Percentiles rank a stretch among this genome's conserved stretches.
Conservation (phyloP, 2,329 filamentous ascomycete genomes). For the Phyllosticta capitalensis region DNA sequence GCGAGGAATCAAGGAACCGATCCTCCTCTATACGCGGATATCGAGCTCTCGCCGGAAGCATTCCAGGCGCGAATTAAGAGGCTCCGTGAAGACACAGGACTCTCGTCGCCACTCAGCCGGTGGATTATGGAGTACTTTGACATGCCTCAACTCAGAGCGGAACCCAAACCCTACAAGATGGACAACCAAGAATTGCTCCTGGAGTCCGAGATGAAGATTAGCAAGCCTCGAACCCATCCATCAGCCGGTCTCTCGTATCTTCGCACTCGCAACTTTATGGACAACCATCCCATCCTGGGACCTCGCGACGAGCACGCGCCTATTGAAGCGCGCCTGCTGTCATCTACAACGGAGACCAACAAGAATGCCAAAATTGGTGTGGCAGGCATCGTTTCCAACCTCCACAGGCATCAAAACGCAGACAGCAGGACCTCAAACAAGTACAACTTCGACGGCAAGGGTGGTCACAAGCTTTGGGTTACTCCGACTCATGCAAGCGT, state of each 20-base stretch:
- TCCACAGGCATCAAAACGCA: slow-evolving; percentile 25
- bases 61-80: slow-evolving; percentile 23
- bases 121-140: slow-evolving; percentile 48
- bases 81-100: slow-evolving; percentile 40
- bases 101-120: slow-evolving; percentile 41
- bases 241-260: slow-evolving; percentile 55
- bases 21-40: slow-evolving; percentile 19
- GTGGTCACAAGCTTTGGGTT: slow-evolving; percentile 46
- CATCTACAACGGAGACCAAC: not conserved
- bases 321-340: slow-evolving; percentile 48
- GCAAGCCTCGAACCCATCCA: slow-evolving; percentile 51
- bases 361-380: slow-evolving; percentile 29
- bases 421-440: slow-evolving; percentile 18
- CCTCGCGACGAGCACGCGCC: slow-evolving; percentile 46
- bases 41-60: slow-evolving; percentile 18
- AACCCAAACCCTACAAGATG: slow-evolving; percentile 15
- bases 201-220: not conserved
- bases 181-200: not conserved
- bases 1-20: not conserved
- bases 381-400: slow-evolving; percentile 33
- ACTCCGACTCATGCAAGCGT: slow-evolving; percentile 38
- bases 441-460: slow-evolving; percentile 32
- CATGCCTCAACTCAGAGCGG: slow-evolving; percentile 35
- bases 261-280: slow-evolving; percentile 43
- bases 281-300: slow-evolving; percentile 53